Conservation (phyloP, 352 stramenopile species). For the Pythium rhizo-oryzae region DNA sequence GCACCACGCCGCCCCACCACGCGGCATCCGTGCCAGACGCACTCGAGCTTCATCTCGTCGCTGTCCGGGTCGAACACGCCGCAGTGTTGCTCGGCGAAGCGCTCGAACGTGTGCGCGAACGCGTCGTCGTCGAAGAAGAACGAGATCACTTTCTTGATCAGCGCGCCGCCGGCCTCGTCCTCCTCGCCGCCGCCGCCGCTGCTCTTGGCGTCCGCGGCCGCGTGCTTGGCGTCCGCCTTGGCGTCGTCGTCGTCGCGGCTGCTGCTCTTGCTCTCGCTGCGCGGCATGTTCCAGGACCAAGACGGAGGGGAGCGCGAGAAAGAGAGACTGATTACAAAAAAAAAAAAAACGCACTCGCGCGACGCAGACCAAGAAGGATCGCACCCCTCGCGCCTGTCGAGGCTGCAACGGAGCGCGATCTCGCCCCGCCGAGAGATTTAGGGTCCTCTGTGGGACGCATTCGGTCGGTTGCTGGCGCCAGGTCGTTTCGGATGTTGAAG, state of each 20-base stretch:
- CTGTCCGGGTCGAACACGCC: constrained; percentile 63
- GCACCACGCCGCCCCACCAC: no score
- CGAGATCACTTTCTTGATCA: constrained; percentile 66
- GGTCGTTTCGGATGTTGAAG: constrained; percentile 31
- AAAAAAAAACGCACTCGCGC: no score
- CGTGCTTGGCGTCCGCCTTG: constrained; percentile 18
- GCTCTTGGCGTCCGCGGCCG: constrained; percentile 4
- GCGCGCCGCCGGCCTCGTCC: constrained; percentile 15
- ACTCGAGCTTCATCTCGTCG: constrained; percentile 86
- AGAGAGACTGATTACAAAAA: neutral
- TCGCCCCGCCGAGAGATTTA: neutral
- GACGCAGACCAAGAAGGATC: no score
- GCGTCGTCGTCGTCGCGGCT: constrained; percentile 32
- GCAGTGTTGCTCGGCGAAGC: constrained; percentile 66
- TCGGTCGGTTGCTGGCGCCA: neutral
- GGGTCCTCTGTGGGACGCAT: neutral
- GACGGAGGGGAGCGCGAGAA: neutral
- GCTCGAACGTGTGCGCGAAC: constrained; percentile 73
- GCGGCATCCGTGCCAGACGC: constrained; percentile 4
- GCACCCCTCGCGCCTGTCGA: no score
- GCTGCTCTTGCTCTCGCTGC: constrained; percentile 29
- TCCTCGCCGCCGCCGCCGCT: neutral
- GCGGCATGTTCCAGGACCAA: constrained; percentile 11
- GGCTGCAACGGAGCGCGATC: neutral
- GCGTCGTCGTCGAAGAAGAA: constrained; percentile 85